Base-by-base conservation (phyloP, 2,329 filamentous ascomycete genomes). In the Stachybotrys elegans region DNA sequence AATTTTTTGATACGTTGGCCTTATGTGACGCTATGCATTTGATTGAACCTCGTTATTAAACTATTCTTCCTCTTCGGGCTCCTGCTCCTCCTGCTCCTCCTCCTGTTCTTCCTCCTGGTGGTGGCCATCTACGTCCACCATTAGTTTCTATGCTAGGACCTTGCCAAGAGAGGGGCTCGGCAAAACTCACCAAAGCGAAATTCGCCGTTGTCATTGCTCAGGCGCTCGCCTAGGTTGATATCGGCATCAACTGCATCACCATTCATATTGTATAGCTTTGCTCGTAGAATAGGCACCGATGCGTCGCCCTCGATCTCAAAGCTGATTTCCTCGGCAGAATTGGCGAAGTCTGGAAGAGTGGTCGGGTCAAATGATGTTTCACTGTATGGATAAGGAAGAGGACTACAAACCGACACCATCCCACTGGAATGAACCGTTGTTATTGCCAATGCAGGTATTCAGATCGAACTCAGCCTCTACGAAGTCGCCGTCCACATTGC, bases 141-240 rank as follows among this genome's bases (percentile, higher is more conserved):
- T n/a, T n/a, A n/a, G n/a, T n/a, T n/a, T n/a, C n/a, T n/a, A n/a
- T n/a, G n/a, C n/a, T n/a, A n/a, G n/a, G n/a, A n/a, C n/a, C n/a
- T n/a, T n/a, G n/a, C n/a, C n/a, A n/a, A n/a, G n/a, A n/a, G n/a
- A n/a, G n/a, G n/a, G n/a, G n/a, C n/a, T n/a, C n/a, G n/a, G n/a
- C n/a, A n/a, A n/a, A n/a, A 54, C 59, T 45, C 52, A 66, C 61
- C 39, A 39, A 64, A 71, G 43, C 48, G 42, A 46, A 78, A 66
- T 2, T 46, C 22, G n/a, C 79, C 78, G 51, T 75, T 57, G 17
- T 71, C 52, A 61, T 82, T 82, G 46, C 60, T 59, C 43, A 83
- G 67, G 46, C 73, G 65, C 69, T 80, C 75, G 3, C 69, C 58
- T 6, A 83, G 68, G 65, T 83, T 81, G 50, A 82, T 50, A 51